Conservation (phyloP, 257 asterid genomes). For the Solanum tarapatanum region DNA sequence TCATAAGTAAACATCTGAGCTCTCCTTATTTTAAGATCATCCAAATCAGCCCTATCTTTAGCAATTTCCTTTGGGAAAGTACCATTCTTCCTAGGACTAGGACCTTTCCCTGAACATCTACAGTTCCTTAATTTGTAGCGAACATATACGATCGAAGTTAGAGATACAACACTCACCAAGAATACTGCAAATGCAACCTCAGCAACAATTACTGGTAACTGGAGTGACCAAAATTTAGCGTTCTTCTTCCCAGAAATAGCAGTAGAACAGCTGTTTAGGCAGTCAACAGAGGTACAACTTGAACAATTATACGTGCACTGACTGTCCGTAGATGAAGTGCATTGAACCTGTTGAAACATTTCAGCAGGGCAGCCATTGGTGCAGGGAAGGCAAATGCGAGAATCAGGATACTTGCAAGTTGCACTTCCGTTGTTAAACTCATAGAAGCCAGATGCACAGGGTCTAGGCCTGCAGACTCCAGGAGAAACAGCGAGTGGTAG, state of each 20-base stretch:
- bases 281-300: conserved; percentile 44
- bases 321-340: conserved; percentile 43
- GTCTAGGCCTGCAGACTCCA: conserved; percentile 39
- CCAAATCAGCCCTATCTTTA: conserved; percentile 49
- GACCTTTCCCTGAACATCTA: conserved; percentile 35
- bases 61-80: conserved; percentile 40
- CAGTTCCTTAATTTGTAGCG: conserved; percentile 66
- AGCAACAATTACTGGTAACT: conserved; percentile 59
- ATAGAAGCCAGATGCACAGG: conserved; percentile 48
- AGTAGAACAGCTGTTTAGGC: conserved; percentile 41
- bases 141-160: conserved; percentile 47
- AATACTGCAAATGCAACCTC: conserved; percentile 67
- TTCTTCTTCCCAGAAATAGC: conserved; percentile 16
- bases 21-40: conserved; percentile 62
- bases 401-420: conserved; percentile 48
- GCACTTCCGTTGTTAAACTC: conserved; percentile 38
- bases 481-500: conserved; percentile 71
- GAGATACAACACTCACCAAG: conserved; percentile 45
- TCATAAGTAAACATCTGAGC: conserved; percentile 68
- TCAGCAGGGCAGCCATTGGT: conserved; percentile 58
- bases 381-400: conserved; percentile 66
- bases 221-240: conserved; percentile 55
- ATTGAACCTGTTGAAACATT: conserved; percentile 45
- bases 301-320: conserved; percentile 66
- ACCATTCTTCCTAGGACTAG: conserved; percentile 17